phyloP scores from a whole-genome alignment of 345 rosid species.

The Bruguiera sexangula region DNA sequence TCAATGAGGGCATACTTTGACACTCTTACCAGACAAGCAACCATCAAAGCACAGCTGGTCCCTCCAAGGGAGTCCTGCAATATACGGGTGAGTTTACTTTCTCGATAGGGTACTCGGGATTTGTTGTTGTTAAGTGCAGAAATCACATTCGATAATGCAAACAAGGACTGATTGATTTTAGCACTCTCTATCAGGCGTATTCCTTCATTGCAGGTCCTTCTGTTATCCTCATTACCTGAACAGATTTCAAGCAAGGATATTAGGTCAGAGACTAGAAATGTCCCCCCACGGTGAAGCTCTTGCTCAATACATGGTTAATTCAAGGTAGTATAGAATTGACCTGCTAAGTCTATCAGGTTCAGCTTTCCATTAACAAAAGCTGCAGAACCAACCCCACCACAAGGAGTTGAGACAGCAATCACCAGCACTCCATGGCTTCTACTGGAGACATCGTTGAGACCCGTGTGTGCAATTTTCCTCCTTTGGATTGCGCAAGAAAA shows the following conservation, averaged over 20 bases:
- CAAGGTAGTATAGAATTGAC: slow-evolving; percentile 25
- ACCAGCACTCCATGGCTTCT: slow-evolving; percentile 93
- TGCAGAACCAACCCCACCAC: slow-evolving; percentile 28
- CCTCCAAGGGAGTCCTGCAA: slow-evolving; percentile 96
- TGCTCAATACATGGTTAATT: not conserved
- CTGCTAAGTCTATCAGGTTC: slow-evolving; percentile 92
- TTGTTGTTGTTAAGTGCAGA: slow-evolving; percentile 75
- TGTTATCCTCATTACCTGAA: slow-evolving; percentile 88
- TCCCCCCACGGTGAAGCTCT: not conserved
- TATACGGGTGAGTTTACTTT: slow-evolving; percentile 90
- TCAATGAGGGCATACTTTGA: not conserved
- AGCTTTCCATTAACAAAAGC: slow-evolving; percentile 57
- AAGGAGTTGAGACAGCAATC: slow-evolving; percentile 50
- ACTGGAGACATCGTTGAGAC: slow-evolving; percentile 82
- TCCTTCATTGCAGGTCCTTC: slow-evolving; percentile 84
- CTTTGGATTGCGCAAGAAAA: slow-evolving; percentile 56
- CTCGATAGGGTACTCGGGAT: slow-evolving; percentile 74
- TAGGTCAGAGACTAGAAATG: not conserved
- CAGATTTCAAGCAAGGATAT: not conserved
- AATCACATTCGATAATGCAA: slow-evolving; percentile 86
- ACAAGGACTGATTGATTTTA: slow-evolving; percentile 83
- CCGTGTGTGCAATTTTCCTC: slow-evolving; percentile 79
- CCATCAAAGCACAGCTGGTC: slow-evolving; percentile 76
- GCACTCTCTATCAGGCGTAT: slow-evolving; percentile 80
- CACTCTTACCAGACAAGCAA: slow-evolving; percentile 72